These are phyloP conservation scores for Penicillium egyptiacum DNA, from an alignment of 495 filamentous ascomycete genomes.

Conservation along the genomic window DNA sequence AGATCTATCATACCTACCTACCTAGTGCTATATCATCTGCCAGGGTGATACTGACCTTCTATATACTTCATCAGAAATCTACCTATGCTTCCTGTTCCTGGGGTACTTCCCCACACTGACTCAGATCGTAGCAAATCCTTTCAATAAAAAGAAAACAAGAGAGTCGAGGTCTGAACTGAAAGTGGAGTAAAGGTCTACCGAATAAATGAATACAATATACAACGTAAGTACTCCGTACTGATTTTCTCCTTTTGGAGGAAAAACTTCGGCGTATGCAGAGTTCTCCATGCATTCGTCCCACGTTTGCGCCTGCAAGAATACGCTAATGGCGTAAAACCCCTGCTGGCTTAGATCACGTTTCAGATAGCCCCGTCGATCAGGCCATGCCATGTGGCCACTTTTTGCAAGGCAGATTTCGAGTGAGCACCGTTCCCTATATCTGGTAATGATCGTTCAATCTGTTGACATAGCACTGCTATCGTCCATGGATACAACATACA, in stretches of 20 bases:
- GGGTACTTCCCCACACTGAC: not conserved
- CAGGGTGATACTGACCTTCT: not conserved
- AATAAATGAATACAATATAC: not conserved
- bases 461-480: too few species aligned
- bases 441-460: not conserved
- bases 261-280: too few species aligned
- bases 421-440: not conserved
- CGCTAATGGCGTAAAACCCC: not conserved
- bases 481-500: too few species aligned
- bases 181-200: not conserved
- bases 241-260: not conserved
- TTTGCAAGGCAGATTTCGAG: constrained; percentile 1
- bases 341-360: not conserved
- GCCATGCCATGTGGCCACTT: constrained; percentile 11
- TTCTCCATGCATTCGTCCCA: too few species aligned
- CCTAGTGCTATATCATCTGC: not conserved
- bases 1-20: not conserved
- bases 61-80: not conserved
- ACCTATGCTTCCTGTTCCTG: not conserved
- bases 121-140: not conserved
- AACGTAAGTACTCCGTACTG: too few species aligned
- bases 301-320: too few species aligned
- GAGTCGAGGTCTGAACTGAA: not conserved
- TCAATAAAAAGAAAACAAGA: not conserved
- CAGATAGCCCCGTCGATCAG: constrained; percentile 13